Evolutionary conservation across 345 rosid genomes (phyloP), one percentile per base, ranked within the genome.

Genomic region (Aurinia saxatilis): DNA sequence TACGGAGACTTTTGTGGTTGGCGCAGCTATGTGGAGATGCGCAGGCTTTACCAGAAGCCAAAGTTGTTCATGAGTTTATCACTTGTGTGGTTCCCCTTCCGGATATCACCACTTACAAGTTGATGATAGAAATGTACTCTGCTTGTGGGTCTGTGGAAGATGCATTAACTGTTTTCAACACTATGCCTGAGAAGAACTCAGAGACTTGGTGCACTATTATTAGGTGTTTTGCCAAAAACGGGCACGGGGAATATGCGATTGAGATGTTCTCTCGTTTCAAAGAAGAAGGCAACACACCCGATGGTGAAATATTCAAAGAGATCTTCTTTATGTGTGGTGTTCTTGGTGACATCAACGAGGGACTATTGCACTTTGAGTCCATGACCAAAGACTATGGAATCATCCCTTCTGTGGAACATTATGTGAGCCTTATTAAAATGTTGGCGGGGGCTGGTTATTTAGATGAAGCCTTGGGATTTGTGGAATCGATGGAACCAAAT

Each of bases 401-500:
- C 46, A 63, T 79, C n/a, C 95, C 90, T 29, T 58, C 82, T 31
- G 59, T 80, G 74, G 84, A 88, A 51, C 87, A 88, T 52, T 85
- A 82, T 17, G 64, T 73, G 27, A 51, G 83, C 68, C 55, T 81
- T 8, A 86, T 88, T 47, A 69, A 79, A 48, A 84, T 91, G 95
- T 35, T 91, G 54, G 96, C 86, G 31, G 81, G 69, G 17, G 21
- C 70, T 23, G 96, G 95, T 13, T 79, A 81, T 70, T 62, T 88
- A 39, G 81, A 84, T 45, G 98, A 91, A 68, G 96, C 96, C 1
- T 63, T 85, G 52, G 82, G 82, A 29, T 87, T 91, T 64, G 62
- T 81, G 0, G 82, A 80, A 79, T 55, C 73, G 76, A 68, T 88
- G 75, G 97, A 77, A 79, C 62, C n/a, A n/a, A n/a, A n/a, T n/a